Evolutionary conservation across 352 stramenopile species (phyloP).

Genomic region (Phytophthora hybrid): DNA sequence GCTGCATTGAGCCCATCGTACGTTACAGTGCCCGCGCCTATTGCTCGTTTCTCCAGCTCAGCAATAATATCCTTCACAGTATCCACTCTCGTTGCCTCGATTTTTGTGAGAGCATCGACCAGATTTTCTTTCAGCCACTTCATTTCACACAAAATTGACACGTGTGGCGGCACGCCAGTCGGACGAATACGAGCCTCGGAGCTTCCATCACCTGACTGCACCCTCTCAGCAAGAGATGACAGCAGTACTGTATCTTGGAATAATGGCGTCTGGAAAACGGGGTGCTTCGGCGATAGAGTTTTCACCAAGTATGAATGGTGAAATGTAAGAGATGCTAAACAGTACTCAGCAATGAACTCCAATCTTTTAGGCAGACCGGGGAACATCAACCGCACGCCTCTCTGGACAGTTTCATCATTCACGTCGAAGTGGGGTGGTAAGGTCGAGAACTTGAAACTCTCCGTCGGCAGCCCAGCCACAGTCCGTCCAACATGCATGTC

Average conservation of each 20-base stretch:
- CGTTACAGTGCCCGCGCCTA: too few relatives aligned
- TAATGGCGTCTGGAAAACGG: conserved; percentile 1
- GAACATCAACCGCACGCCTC: conserved; percentile 6
- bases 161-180: conserved; percentile 9
- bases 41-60: background rate
- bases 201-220: conserved; percentile 2
- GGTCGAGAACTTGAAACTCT: conserved; percentile 13
- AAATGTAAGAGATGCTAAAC: conserved; percentile 2
- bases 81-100: background rate
- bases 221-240: too few relatives aligned
- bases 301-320: too few relatives aligned
- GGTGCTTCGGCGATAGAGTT: background rate
- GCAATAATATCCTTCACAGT: conserved; percentile 2
- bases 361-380: background rate
- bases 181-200: background rate
- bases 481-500: conserved; percentile 26
- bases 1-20: too few relatives aligned
- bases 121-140: conserved; percentile 3
- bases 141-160: conserved; percentile 13
- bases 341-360: conserved; percentile 9
- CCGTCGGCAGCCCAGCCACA: conserved; percentile 5
- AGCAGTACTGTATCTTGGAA: background rate
- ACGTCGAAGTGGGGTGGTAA: background rate
- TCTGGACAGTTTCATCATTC: background rate
- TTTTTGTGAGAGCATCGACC: background rate